Base-by-base conservation (phyloP, 2,329 filamentous ascomycete genomes). In the Hypoxylon sp. region DNA sequence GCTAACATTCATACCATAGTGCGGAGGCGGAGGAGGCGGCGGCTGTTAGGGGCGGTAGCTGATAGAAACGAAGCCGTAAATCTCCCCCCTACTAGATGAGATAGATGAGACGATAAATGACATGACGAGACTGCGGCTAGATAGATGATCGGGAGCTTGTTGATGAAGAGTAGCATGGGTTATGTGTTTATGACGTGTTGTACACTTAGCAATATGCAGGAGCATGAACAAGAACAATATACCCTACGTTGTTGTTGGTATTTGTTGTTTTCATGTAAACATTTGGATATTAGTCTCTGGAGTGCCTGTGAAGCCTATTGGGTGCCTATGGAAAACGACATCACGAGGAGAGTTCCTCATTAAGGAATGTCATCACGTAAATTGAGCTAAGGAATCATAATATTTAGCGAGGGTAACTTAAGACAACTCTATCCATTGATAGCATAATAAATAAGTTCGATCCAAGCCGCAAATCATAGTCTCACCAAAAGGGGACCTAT, bases 21-120 rank as follows among this genome's bases (percentile, higher is more conserved):
- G 70, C 30, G 70, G 73, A 11, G 70, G 74, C 7, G 72, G 73
- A 2, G 69, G 70, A 5, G 69, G 73, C 7, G 67, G 73, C 17
- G 61, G 61, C 27, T 58, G 71, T 42, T 69, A 62, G 17, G 31
- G n/a, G 10, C 56, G 57, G 25, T 35, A 44, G 55, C 30, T 57
- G 11, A 35, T 17, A 30, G 35, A 22, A 20, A 35, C 10, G 8
- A 35, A 3, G 30, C 40, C 10, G 42, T 57, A 17, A 20, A 25
- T 20, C 10, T 46, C 3, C 6, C 6, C 40, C 2, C 11, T 44
- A 44, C 7, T 31, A 31, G 25, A 33, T 22, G 35, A 6, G 6
- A 27, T 11, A 2, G 33, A 25, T 25, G n/a, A n/a, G 25, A 30
- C 27, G 14, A 37, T 25, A n/a, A n/a, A 30, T 17, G 14, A 37